phyloP scores from a whole-genome alignment of 352 stramenopile genomes.

The Phytopythium ostracodes region DNA sequence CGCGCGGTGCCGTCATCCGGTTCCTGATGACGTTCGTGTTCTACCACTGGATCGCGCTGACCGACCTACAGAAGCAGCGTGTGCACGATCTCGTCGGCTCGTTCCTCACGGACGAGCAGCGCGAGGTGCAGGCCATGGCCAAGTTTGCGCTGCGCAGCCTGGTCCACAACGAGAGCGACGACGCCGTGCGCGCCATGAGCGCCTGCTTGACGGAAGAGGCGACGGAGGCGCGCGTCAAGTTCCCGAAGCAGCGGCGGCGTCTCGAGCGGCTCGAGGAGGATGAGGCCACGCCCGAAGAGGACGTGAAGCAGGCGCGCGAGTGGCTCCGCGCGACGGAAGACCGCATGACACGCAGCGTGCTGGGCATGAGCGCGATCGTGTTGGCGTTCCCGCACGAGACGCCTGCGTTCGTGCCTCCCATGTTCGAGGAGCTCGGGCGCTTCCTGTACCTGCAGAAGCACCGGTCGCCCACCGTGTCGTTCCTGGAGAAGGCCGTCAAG shows the following conservation, averaged over 20 bases:
- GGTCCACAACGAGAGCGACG: slow-evolving; percentile 46
- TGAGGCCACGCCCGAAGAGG: neutral
- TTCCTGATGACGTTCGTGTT: slow-evolving; percentile 75
- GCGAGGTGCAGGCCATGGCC: slow-evolving; percentile 77
- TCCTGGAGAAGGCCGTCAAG: slow-evolving; percentile 69
- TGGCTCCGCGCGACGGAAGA: neutral
- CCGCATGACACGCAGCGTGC: slow-evolving; percentile 55
- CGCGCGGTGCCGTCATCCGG: slow-evolving; percentile 57
- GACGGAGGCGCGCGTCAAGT: slow-evolving; percentile 38
- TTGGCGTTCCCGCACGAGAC: slow-evolving; percentile 77
- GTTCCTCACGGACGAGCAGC: slow-evolving; percentile 65
- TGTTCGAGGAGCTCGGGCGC: slow-evolving; percentile 69
- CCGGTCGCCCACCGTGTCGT: slow-evolving; percentile 48
- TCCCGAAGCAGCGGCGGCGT: slow-evolving; percentile 57
- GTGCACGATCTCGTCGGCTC: slow-evolving; percentile 46
- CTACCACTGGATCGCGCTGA: slow-evolving; percentile 50
- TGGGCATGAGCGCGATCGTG: slow-evolving; percentile 66
- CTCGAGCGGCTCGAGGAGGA: slow-evolving; percentile 32
- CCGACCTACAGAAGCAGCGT: slow-evolving; percentile 27
- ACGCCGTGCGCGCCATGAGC: slow-evolving; percentile 33
- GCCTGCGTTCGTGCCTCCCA: slow-evolving; percentile 54
- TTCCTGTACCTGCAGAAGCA: slow-evolving; percentile 64
- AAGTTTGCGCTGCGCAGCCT: slow-evolving; percentile 69
- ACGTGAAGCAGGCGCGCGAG: neutral
- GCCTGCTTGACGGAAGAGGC: slow-evolving; percentile 30